A percentile compares a stretch with the other conserved stretches of the same genome.
phyloP scores from a whole-genome alignment of 495 filamentous ascomycete species.

The Astrocystis sublimbata region DNA sequence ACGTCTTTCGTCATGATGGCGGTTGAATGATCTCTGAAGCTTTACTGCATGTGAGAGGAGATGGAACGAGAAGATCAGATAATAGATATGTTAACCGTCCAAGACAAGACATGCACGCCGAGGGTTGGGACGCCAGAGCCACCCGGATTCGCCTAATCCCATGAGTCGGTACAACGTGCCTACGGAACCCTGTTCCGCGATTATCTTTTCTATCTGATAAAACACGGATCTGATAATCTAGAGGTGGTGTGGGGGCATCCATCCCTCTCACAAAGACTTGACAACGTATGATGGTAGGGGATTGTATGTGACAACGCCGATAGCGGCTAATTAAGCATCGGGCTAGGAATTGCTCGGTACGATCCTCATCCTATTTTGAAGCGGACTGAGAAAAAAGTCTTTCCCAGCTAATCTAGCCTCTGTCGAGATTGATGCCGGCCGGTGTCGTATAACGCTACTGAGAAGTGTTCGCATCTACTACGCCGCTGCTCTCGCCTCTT shows the following conservation, averaged over 20 bases:
- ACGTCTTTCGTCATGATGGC: constrained; percentile 55
- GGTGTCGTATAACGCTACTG: neutral
- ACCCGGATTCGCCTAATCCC: neutral
- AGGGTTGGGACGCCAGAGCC: neutral
- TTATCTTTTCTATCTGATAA: constrained; percentile 24
- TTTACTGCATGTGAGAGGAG: neutral
- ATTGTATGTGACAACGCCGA: constrained; percentile 1
- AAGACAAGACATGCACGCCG: constrained; percentile 1
- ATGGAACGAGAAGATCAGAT: neutral
- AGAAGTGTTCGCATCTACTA: neutral
- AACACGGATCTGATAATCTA: constrained; percentile 16
- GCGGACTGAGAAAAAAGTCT: neutral
- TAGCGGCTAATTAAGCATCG: neutral
- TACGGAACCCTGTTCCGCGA: constrained; percentile 7
- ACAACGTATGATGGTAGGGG: neutral
- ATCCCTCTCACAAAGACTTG: neutral
- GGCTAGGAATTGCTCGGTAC: neutral
- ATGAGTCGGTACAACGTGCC: neutral
- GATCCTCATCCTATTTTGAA: neutral
- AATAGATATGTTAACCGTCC: neutral
- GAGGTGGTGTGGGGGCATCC: constrained; percentile 16
- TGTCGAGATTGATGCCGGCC: neutral
- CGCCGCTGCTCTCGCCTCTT: neutral
- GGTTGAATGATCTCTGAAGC: neutral
- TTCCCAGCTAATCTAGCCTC: neutral